Evolutionary conservation across 345 rosid species (phyloP), one percentile per base, ranked within the genome.

Genomic region (Xanthoceras sorbifolium): DNA sequence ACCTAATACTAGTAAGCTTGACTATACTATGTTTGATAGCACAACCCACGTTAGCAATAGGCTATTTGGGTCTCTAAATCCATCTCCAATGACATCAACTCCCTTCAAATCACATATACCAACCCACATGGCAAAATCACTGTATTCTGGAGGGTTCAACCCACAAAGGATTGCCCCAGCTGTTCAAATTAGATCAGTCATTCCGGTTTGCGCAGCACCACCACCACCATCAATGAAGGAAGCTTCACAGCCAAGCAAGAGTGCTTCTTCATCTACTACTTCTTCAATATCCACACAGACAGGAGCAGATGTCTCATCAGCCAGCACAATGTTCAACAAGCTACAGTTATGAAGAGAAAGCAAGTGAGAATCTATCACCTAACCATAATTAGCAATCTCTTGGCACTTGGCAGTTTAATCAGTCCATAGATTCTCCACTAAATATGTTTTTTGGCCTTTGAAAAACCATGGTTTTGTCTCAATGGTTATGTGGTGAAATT

Each of bases 181-280:
- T 36, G 93, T 91, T 76, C 89, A 87, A 48, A 89, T 91, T 10
- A 89, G 96, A 79, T 91, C 96, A 74, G 92, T 91, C 26, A 89
- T 91, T 67, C 93, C 96, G 67, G 96, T 91, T 61, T 91, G 91
- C 79, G 87, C 93, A 65, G 88, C 93, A 63, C 92, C 92, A 52
- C 90, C 86, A 32, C 52, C 85, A 46, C 31, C 72, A 40, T 20
- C 66, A 76, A 11, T 46, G 57, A 67, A 61, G 46, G 71, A 74
- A 25, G 28, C 72, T 63, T 44, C 86, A 22, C 0, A 78, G 78
- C 17, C 82, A 64, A 63, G 38, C 11, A n/a, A 22, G 46, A 77
- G 15, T 12, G 22, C 76, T 65, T 17, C 61, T 66, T n/a, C 73
- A 28, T 15, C 65, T 22, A 1, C 67, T 67, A 62, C 48, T 74